Percentiles rank a stretch among this genome's conserved stretches.
These are phyloP conservation scores for Rehmannia glutinosa DNA, from an alignment of 257 asterid genomes.

Conservation along the genomic window DNA sequence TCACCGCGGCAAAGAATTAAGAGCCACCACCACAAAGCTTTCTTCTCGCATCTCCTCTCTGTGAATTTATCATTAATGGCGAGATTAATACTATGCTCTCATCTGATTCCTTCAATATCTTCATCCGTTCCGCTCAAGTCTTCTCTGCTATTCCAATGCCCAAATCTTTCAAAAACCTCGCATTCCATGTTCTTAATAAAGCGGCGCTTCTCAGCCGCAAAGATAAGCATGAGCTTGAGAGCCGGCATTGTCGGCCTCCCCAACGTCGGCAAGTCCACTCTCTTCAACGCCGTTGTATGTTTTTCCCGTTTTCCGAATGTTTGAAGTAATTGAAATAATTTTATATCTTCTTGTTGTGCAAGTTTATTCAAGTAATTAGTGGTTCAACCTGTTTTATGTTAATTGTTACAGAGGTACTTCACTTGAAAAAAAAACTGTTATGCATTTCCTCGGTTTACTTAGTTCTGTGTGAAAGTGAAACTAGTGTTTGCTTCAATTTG, in stretches of 20 bases:
- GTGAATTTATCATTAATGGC: constrained; percentile 42
- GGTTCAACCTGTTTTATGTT: background rate
- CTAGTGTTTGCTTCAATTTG: background rate
- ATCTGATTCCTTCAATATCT: constrained; percentile 52
- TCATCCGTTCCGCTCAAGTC: constrained; percentile 39
- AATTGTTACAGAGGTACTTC: background rate
- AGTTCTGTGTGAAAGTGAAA: background rate
- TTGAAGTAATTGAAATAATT: background rate
- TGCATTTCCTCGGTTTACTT: background rate
- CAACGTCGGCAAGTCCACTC: constrained; percentile 95
- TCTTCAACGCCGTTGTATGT: constrained; percentile 95
- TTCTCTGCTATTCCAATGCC: constrained; percentile 46
- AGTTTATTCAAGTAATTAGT: background rate
- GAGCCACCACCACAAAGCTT: constrained; percentile 23
- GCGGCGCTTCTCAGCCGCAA: constrained; percentile 59
- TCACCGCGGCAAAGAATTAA: background rate
- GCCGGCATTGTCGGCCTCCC: constrained; percentile 99
- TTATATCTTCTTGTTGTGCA: background rate
- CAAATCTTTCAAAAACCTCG: constrained; percentile 35
- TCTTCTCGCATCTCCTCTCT: background rate
- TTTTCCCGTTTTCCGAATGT: background rate
- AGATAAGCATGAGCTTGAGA: constrained; percentile 81
- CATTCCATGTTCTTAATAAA: constrained; percentile 30
- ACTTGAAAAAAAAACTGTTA: background rate
- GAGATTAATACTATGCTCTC: constrained; percentile 53